Evolutionary conservation across 2,329 filamentous ascomycete genomes (phyloP).

Genomic region (Pestalotiopsis sp.): DNA sequence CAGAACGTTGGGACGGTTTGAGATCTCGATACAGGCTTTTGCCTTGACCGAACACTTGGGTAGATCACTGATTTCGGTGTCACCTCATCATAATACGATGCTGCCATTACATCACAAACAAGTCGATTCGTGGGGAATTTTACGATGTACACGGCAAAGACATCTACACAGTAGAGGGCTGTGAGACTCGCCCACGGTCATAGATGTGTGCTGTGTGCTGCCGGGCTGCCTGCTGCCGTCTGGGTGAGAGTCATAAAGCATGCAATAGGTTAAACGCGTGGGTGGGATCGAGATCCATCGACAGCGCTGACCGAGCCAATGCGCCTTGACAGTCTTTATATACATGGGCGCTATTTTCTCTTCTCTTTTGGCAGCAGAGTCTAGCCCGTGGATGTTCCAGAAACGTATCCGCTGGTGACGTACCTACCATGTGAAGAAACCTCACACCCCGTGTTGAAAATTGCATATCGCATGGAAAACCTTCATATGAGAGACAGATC

Average conservation of each 20-base stretch:
- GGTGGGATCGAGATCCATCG: neutral
- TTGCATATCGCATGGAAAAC: neutral
- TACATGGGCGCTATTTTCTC: neutral
- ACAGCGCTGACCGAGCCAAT: neutral
- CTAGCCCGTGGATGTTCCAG: neutral
- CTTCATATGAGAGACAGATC: neutral
- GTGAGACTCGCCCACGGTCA: neutral
- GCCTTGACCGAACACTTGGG: neutral
- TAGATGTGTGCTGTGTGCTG: neutral
- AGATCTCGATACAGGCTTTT: too few relatives aligned
- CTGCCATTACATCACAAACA: neutral
- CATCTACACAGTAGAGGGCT: neutral
- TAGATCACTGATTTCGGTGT: neutral
- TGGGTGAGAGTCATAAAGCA: neutral
- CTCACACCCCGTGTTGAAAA: neutral
- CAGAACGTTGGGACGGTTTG: too few relatives aligned
- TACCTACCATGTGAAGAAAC: neutral
- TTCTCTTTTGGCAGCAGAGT: neutral
- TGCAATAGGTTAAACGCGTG: neutral
- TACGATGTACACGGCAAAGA: too few relatives aligned
- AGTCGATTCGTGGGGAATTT: neutral
- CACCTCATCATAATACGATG: neutral
- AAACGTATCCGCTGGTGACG: neutral
- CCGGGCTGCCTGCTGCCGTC: neutral
- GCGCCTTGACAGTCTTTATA: neutral